Evolutionary conservation across 2,329 filamentous ascomycete genomes (phyloP).

Genomic region (Parastagonospora nodorum): DNA sequence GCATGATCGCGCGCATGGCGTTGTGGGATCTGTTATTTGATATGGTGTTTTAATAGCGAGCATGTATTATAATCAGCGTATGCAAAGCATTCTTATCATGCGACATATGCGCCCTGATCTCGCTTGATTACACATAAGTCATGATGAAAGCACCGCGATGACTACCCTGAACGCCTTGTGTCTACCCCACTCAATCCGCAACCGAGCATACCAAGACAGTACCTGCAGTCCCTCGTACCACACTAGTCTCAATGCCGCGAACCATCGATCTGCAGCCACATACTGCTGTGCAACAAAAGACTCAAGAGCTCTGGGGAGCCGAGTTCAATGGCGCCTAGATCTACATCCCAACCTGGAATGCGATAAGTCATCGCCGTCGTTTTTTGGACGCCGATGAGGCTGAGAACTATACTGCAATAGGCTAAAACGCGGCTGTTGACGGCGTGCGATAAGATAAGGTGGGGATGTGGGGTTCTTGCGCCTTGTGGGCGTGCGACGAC

Average conservation of each 20-base stretch:
- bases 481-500: not conserved
- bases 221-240: too few relatives aligned
- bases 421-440: too few relatives aligned
- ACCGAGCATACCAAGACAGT: too few relatives aligned
- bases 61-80: not conserved
- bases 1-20: constrained; percentile 2
- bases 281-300: too few relatives aligned
- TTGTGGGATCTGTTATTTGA: not conserved
- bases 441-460: not conserved
- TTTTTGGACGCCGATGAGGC: not conserved
- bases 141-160: too few relatives aligned
- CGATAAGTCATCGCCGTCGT: not conserved
- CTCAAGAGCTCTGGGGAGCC: too few relatives aligned
- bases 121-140: not conserved
- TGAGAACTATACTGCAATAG: not conserved
- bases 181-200: too few relatives aligned
- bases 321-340: too few relatives aligned
- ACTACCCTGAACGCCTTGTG: too few relatives aligned
- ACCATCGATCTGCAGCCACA: too few relatives aligned
- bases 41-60: not conserved
- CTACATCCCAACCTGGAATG: too few relatives aligned
- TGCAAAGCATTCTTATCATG: not conserved
- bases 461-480: not conserved
- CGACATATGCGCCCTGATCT: not conserved
- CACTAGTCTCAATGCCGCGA: too few relatives aligned